Base-by-base conservation (phyloP, 1,284 basidiomycete species). In the Ganoderma boninense region DNA sequence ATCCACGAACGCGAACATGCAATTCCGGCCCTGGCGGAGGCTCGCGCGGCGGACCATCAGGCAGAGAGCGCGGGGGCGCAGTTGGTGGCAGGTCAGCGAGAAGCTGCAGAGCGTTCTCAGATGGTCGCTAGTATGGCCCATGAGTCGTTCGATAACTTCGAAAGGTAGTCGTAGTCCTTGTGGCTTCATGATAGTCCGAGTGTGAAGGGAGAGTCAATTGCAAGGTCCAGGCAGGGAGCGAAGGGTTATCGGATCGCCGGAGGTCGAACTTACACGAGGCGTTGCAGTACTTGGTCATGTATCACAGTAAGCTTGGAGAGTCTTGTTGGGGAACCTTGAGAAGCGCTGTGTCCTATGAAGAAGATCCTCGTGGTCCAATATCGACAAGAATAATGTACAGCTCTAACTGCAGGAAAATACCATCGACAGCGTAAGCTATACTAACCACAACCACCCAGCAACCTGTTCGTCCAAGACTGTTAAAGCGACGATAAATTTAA, bases 1-100 rank as follows among this genome's bases (percentile, higher is more conserved):
- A n/a, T 8, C 57, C 8, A 35, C n/a, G 35, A 60, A 40, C 20
- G 11, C 35, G n/a, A 60, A 35, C 6, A 23, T 18, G 18, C 35
- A 35, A 10, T 35, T 20, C 35, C 57, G 20, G 35, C 32, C n/a
- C 32, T n/a, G 38, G 38, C 38, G n/a, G 16, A 60, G 10, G 4
- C 3, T 8, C 4, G n/a, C 57, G 14, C n/a, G 35, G 6, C 20
- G 20, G 13, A 60, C 57, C 38, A 60, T 35, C 5, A 60, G 57
- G 13, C 35, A 60, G 35, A 60, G 57, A 6, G 29, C 32, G n/a
- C 57, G 57, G 23, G 57, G 57, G 11, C 35, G 35, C 35, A 60
- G 57, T 35, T 60, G 57, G 57, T 35, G 57, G 18, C 57, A 60
- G 35, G 57, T 38, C 35, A 60, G 57, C 10, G 57, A 38, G 6